phyloP scores from a whole-genome alignment of 139 green algal genomes.

The Closterium sp. region DNA sequence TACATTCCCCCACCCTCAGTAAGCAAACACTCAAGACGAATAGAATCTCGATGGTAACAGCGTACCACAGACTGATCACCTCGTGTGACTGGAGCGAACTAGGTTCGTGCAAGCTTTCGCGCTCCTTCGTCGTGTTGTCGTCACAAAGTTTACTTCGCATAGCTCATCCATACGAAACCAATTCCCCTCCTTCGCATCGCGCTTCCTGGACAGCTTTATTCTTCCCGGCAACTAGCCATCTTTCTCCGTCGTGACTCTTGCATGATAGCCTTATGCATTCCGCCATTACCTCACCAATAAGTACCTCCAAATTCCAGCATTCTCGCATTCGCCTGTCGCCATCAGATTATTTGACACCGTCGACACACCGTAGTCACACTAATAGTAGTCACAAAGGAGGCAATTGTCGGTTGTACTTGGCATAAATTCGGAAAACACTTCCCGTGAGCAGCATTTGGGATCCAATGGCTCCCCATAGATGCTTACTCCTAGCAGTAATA shows the following conservation, averaged over 20 bases:
- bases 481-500: background rate
- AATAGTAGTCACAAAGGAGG: background rate
- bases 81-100: no score
- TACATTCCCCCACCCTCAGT: background rate
- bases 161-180: no score
- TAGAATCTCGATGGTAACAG: no score
- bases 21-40: background rate
- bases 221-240: no score
- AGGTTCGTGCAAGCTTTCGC: background rate
- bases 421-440: no score
- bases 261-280: background rate
- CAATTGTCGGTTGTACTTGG: background rate
- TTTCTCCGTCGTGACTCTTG: background rate
- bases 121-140: background rate
- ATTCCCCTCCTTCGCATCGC: background rate
- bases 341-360: background rate
- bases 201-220: background rate
- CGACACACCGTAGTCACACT: background rate
- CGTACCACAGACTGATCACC: no score
- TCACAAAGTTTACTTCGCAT: background rate
- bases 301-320: background rate
- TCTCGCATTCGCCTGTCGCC: background rate
- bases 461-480: background rate
- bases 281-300: background rate
- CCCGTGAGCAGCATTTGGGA: background rate